Evolutionary conservation across 2,329 filamentous ascomycete genomes (phyloP).

Genomic region (Dissoconium aciculare): DNA sequence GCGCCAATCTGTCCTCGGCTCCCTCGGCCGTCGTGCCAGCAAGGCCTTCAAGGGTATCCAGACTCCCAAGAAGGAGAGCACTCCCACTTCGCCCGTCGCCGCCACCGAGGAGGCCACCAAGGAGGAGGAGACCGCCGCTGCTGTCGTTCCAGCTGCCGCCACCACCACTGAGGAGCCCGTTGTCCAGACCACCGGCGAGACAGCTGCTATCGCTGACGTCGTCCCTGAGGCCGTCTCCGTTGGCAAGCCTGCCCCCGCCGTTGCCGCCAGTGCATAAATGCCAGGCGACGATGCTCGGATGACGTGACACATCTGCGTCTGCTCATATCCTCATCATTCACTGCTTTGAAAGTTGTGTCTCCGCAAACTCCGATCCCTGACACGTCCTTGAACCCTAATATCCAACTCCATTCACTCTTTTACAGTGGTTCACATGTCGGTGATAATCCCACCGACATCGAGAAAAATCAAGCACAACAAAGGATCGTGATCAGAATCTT

Average conservation of each 20-base stretch:
- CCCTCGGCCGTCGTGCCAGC: constrained; percentile 23
- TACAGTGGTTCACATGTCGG: too few relatives aligned
- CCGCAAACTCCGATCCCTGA: too few relatives aligned
- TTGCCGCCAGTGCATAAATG: constrained; percentile 22
- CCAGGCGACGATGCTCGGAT: neutral
- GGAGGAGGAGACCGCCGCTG: constrained; percentile 10
- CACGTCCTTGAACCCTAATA: too few relatives aligned
- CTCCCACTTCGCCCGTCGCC: constrained; percentile 8
- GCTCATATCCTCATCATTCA: neutral
- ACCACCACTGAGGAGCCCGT: constrained; percentile 10
- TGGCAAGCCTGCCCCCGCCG: constrained; percentile 18
- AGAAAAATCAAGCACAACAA: too few relatives aligned
- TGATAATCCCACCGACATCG: too few relatives aligned
- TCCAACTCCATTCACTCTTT: too few relatives aligned
- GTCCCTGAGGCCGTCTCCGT: constrained; percentile 18
- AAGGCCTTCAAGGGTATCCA: constrained; percentile 21
- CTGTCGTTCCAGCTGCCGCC: constrained; percentile 4
- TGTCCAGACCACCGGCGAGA: constrained; percentile 13
- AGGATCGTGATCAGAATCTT: too few relatives aligned
- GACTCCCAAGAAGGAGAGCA: constrained; percentile 20
- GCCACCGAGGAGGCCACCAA: constrained; percentile 11
- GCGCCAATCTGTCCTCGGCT: constrained; percentile 21
- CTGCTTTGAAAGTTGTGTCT: neutral
- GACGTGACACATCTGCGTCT: constrained; percentile 1
- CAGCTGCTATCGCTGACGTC: constrained; percentile 18